Base-by-base conservation (phyloP, 1,284 basidiomycete species). In the Pulchroboletus neoregius region DNA sequence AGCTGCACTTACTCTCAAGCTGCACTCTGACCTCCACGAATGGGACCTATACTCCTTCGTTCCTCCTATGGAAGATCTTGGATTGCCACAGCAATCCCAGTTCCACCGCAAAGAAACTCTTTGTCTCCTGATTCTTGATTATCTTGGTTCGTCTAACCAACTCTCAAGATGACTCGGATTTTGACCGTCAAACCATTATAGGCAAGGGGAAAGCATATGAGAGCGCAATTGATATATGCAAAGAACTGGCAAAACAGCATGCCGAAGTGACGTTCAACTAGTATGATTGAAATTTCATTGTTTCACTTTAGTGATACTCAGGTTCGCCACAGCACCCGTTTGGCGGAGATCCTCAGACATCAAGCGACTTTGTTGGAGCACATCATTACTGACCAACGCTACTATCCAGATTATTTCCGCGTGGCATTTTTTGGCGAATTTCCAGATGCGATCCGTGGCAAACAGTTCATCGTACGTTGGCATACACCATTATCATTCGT, bases 151-250 rank as follows among this genome's bases (percentile, higher is more conserved):
- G 74, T 43, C n/a, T 7, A 32, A 55, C 69, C 26, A 3, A 6
- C 1, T 28, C 15, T 42, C 18, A n/a, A 23, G 22, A 39, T 32
- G 39, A 39, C 6, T 18, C 12, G 5, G 22, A 12, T 48, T 31
- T 39, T 51, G 36, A 56, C 43, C 18, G 41, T 38, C 44, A 28
- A 32, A 22, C 38, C 4, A 46, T 49, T 40, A 28, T 54, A 91
- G 91, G 90, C 44, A 91, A 93, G 68, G 95, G 94, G 2, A 93
- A 95, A 61, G 94, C 95, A 4, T 98, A 93, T 82, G 95, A 99
- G 68, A 87, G 82, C 45, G 94, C 93, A 2, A 82, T 96, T 43
- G 89, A 92, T 51, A 88, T 98, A 45, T 96, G 92, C 71, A 90
- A 91, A 68, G 94, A 95, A 57, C 71, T 96, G 10, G 84, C 84